These are phyloP conservation scores for Lenzites betulinus DNA, from an alignment of 768 basidiomycete genomes.

Conservation along the genomic window DNA sequence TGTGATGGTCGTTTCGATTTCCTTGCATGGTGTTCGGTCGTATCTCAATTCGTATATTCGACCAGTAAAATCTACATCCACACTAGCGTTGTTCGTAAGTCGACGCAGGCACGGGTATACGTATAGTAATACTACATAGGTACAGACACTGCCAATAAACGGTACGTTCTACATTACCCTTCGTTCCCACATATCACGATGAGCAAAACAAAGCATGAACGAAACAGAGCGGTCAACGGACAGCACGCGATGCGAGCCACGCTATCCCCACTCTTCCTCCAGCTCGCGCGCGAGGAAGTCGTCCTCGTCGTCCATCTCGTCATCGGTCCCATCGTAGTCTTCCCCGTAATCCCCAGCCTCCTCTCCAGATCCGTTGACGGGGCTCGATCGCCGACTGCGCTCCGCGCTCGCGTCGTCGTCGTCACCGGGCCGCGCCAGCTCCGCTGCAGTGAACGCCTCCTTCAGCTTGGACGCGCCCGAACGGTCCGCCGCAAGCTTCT, in stretches of 20 bases:
- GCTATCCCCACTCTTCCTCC: constrained; percentile 76
- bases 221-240: not conserved
- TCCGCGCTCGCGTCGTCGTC: constrained; percentile 11
- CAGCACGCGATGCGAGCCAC: not conserved
- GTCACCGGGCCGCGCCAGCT: constrained; percentile 9
- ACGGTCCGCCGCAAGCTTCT: constrained; percentile 69
- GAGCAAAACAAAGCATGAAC: constrained; percentile 3
- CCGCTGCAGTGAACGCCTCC: constrained; percentile 41
- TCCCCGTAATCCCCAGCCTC: constrained; percentile 43
- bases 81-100: constrained; percentile 4
- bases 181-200: constrained; percentile 41
- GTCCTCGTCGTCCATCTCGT: constrained; percentile 62
- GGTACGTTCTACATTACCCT: constrained; percentile 50
- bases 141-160: constrained; percentile 62
- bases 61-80: constrained; percentile 1
- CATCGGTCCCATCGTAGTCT: constrained; percentile 39
- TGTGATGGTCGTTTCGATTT: no score
- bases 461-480: constrained; percentile 68
- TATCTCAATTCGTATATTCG: not conserved
- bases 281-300: constrained; percentile 83
- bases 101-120: constrained; percentile 49
- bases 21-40: not conserved
- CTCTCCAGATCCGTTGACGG: constrained; percentile 15
- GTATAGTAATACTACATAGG: constrained; percentile 57
- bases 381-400: constrained; percentile 14